Percentiles rank a stretch among this genome's conserved stretches.
Conservation (phyloP, 345 rosid species). For the Eucalyptus erythrocorys region DNA sequence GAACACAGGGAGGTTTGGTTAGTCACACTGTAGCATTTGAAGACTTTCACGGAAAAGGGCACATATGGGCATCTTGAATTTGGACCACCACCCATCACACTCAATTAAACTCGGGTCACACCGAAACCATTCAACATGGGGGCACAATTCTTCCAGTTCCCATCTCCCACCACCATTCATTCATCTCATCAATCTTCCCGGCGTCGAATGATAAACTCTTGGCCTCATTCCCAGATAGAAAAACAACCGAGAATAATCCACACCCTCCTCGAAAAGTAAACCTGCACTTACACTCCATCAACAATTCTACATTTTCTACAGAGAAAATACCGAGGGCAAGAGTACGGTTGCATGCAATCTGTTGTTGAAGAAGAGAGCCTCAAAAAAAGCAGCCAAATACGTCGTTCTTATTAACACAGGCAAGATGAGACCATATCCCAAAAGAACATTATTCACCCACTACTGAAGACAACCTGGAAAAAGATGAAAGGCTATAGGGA, state of each 20-base stretch:
- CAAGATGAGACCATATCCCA: neutral
- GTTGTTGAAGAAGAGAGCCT: neutral
- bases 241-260: neutral
- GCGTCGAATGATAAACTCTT: neutral
- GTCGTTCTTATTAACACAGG: neutral
- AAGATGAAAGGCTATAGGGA: neutral
- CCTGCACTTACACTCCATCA: neutral
- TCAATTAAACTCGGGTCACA: neutral
- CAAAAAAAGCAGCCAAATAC: neutral
- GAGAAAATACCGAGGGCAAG: neutral
- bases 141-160: slow-evolving; percentile 2
- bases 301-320: neutral
- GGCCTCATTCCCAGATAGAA: neutral
- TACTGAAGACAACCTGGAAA: neutral
- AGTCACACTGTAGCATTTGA: neutral
- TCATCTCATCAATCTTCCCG: neutral
- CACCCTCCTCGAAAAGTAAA: neutral
- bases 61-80: neutral
- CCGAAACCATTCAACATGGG: slow-evolving; percentile 9
- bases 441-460: neutral
- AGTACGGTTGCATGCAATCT: neutral
- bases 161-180: slow-evolving; percentile 5
- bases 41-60: neutral
- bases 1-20: neutral
- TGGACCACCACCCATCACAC: neutral